These are phyloP conservation scores for Colletotrichum liaoningense DNA, from an alignment of 2,329 filamentous ascomycete species.

Conservation along the genomic window DNA sequence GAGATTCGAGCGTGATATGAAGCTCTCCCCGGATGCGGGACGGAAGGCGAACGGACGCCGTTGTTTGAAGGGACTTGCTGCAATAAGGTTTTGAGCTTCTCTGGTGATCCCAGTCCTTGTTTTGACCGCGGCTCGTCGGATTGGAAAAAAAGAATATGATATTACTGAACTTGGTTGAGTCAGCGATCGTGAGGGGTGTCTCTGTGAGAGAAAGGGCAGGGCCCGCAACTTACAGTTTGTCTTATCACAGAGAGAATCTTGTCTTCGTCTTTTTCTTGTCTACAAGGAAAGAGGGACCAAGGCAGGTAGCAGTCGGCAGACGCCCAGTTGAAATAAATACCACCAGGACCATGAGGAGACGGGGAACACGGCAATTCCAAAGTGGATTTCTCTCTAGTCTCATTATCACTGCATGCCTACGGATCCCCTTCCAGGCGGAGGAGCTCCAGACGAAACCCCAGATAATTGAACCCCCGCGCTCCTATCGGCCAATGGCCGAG, in stretches of 20 bases:
- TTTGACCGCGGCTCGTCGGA: background rate
- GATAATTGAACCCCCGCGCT: background rate
- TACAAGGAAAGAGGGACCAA: background rate
- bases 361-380: background rate
- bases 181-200: background rate
- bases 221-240: background rate
- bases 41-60: background rate
- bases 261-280: background rate
- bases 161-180: conserved; percentile 10
- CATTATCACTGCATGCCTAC: conserved; percentile 15
- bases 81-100: conserved; percentile 15
- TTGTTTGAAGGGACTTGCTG: background rate
- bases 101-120: background rate
- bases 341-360: background rate
- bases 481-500: conserved; percentile 16
- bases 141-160: background rate
- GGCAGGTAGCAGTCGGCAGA: background rate
- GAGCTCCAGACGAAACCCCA: conserved; percentile 15
- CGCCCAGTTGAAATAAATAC: background rate
- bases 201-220: background rate
- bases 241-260: background rate
- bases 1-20: no score
- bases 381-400: background rate
- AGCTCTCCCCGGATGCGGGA: background rate
- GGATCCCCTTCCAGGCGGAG: background rate